Evolutionary conservation across 2,329 filamentous ascomycete genomes (phyloP).

Genomic region (Exophiala xenobiotica): DNA sequence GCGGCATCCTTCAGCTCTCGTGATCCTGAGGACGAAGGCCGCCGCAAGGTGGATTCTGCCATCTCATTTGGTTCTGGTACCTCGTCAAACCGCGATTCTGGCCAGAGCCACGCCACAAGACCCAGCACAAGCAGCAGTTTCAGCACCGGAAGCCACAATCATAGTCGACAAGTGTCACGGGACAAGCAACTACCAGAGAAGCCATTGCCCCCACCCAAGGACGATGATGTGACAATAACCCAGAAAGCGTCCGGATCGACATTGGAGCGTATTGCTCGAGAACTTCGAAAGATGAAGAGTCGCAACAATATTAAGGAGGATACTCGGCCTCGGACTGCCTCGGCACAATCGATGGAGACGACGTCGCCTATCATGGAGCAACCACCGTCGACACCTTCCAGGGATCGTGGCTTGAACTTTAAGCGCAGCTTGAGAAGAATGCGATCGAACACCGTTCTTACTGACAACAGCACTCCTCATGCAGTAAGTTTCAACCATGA

Average conservation of each 20-base stretch:
- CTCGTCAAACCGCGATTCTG: slow-evolving; percentile 40
- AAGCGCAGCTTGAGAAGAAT: slow-evolving; percentile 37
- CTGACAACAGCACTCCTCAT: slow-evolving; percentile 33
- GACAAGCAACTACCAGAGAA: slow-evolving; percentile 39
- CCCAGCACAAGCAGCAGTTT: slow-evolving; percentile 32
- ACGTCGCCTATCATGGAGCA: slow-evolving; percentile 12
- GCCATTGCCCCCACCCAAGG: slow-evolving; percentile 41
- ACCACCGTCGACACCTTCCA: slow-evolving; percentile 24
- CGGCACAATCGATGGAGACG: slow-evolving; percentile 13
- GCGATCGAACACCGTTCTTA: slow-evolving; percentile 36
- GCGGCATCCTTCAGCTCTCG: slow-evolving; percentile 30
- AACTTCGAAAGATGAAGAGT: slow-evolving; percentile 59
- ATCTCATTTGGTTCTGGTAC: slow-evolving; percentile 55
- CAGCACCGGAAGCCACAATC: slow-evolving; percentile 28
- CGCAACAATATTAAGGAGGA: slow-evolving; percentile 50
- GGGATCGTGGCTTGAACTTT: slow-evolving; percentile 30
- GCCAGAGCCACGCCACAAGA: slow-evolving; percentile 33
- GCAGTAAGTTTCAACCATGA: slow-evolving; percentile 35
- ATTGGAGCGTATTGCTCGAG: slow-evolving; percentile 59
- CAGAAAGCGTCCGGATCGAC: slow-evolving; percentile 42
- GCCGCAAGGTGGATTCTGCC: slow-evolving; percentile 62
- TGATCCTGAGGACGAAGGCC: slow-evolving; percentile 35
- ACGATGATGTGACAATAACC: slow-evolving; percentile 24
- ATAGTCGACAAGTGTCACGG: slow-evolving; percentile 24
- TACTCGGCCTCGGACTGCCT: slow-evolving; percentile 18